Evolutionary conservation across 2,329 filamentous ascomycete species (phyloP).

Genomic region (Bipolaris bicolor): DNA sequence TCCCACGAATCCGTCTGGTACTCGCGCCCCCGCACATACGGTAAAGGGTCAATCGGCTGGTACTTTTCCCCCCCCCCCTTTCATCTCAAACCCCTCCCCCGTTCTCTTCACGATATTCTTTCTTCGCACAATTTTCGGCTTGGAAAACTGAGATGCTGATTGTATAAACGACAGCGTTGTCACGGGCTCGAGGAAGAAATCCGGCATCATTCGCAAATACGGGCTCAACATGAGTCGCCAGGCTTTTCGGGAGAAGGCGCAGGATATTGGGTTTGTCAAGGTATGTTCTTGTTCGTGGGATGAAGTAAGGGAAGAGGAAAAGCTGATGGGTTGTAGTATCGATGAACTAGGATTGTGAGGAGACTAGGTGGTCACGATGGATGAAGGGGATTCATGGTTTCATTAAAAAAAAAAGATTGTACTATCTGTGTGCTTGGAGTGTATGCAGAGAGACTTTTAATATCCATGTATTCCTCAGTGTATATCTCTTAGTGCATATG

Average conservation of each 20-base stretch:
- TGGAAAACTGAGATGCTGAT: too few relatives aligned
- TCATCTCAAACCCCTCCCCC: too few relatives aligned
- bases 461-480: not conserved
- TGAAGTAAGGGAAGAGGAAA: not conserved
- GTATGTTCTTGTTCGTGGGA: conserved; percentile 44
- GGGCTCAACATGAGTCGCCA: conserved; percentile 80
- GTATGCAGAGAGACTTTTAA: not conserved
- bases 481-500: not conserved
- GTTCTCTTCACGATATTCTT: not conserved
- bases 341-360: too few relatives aligned
- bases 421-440: not conserved
- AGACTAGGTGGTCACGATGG: too few relatives aligned
- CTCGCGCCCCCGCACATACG: conserved; percentile 93
- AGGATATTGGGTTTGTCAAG: conserved; percentile 71
- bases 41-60: conserved; percentile 92
- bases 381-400: not conserved
- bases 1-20: conserved; percentile 74
- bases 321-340: not conserved
- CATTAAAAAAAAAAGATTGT: not conserved
- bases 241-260: conserved; percentile 70
- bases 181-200: conserved; percentile 50
- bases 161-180: conserved; percentile 25
- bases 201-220: conserved; percentile 99
- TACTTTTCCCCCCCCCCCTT: too few relatives aligned
- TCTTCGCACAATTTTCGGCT: too few relatives aligned